Evolutionary conservation across 208 protist species (phyloP).

Genomic region (Leptomonas seymouri): DNA sequence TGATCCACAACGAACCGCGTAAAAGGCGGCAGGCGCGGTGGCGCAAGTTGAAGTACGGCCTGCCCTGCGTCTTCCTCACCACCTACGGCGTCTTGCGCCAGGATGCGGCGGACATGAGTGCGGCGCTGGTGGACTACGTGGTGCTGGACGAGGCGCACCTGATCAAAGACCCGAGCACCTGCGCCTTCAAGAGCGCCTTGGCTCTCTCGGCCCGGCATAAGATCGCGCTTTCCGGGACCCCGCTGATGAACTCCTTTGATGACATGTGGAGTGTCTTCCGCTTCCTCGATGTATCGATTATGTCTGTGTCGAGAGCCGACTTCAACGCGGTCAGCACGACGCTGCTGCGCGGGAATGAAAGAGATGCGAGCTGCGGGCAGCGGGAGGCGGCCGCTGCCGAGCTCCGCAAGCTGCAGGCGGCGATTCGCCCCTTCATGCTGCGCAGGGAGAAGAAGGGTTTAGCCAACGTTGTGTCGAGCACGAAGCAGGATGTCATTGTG

Average conservation of each 20-base stretch:
- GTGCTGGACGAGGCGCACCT: conserved; percentile 88
- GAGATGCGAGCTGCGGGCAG: conserved; percentile 58
- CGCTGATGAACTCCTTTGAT: conserved; percentile 86
- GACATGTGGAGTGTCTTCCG: conserved; percentile 89
- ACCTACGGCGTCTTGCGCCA: conserved; percentile 85
- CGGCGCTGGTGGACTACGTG: conserved; percentile 74
- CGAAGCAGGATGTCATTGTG: conserved; percentile 79
- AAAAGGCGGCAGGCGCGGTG: conserved; percentile 57
- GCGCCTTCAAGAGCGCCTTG: conserved; percentile 59
- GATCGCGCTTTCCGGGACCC: conserved; percentile 84
- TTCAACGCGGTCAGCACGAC: conserved; percentile 52
- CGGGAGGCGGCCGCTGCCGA: conserved; percentile 38
- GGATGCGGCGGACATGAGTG: conserved; percentile 55
- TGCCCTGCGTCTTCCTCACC: conserved; percentile 71
- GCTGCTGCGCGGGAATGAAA: conserved; percentile 80
- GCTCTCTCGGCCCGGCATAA: conserved; percentile 71
- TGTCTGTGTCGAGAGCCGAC: conserved; percentile 35
- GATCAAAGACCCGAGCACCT: conserved; percentile 73
- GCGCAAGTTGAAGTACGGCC: conserved; percentile 52
- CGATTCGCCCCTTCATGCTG: conserved; percentile 77
- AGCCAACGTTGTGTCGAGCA: conserved; percentile 21
- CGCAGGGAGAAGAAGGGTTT: conserved; percentile 75
- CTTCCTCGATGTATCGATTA: conserved; percentile 73
- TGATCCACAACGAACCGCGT: conserved; percentile 62
- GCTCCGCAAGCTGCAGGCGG: conserved; percentile 52